A percentile compares a stretch with the other conserved stretches of the same genome.
phyloP scores from a whole-genome alignment of 768 basidiomycete species.

The Mycena kentingensis region DNA sequence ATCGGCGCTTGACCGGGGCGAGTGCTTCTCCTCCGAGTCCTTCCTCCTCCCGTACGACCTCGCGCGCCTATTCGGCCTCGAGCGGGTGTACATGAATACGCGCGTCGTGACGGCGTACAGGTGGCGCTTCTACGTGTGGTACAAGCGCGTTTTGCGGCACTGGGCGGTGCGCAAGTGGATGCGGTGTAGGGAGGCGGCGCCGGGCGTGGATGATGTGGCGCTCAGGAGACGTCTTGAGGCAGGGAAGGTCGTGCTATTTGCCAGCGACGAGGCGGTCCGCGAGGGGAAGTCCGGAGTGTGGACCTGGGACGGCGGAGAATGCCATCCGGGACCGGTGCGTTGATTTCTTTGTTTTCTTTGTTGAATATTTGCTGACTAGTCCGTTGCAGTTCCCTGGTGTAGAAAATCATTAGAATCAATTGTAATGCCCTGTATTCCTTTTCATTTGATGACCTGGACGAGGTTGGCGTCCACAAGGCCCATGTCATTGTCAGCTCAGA shows the following conservation, averaged over 20 bases:
- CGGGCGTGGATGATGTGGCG: background rate
- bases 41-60: constrained; percentile 45
- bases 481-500: too few relatives aligned
- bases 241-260: too few relatives aligned
- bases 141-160: constrained; percentile 39
- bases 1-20: constrained; percentile 25
- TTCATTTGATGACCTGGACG: too few relatives aligned
- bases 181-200: constrained; percentile 1
- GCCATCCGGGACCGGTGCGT: constrained; percentile 13
- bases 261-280: too few relatives aligned
- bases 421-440: too few relatives aligned
- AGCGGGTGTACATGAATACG: constrained; percentile 39
- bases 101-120: constrained; percentile 37
- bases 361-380: too few relatives aligned
- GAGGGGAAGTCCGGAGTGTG: background rate
- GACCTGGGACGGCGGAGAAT: constrained; percentile 12
- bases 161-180: constrained; percentile 35
- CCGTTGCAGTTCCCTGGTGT: too few relatives aligned
- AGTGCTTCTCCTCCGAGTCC: constrained; percentile 40
- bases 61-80: constrained; percentile 36
- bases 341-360: too few relatives aligned
- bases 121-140: constrained; percentile 36
- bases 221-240: too few relatives aligned
- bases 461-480: too few relatives aligned
- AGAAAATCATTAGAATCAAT: too few relatives aligned